Conservation (phyloP, 2,329 filamentous ascomycete genomes). For the Botrytis deweyae region DNA sequence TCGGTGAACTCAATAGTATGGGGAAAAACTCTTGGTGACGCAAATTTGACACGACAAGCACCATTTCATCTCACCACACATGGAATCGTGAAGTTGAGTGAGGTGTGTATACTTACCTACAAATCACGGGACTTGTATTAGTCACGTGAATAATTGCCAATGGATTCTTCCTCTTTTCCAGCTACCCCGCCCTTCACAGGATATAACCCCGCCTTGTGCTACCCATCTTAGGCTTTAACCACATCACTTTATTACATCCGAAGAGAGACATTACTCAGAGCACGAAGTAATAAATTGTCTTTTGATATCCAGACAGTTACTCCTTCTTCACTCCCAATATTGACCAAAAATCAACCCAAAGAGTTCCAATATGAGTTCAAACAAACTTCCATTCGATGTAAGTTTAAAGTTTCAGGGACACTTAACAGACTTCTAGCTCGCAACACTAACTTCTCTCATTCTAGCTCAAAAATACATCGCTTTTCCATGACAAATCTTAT, state of each 20-base stretch:
- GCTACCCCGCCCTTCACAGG: background rate
- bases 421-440: background rate
- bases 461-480: conserved; percentile 52
- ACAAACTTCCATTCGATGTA: conserved; percentile 33
- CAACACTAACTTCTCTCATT: conserved; percentile 16
- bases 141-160: background rate
- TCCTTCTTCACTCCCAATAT: background rate
- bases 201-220: background rate
- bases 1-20: no score
- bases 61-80: background rate
- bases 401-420: background rate
- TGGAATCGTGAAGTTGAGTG: background rate
- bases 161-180: background rate
- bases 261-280: background rate
- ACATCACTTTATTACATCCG: background rate
- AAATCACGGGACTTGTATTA: fast-evolving
- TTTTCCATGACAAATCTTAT: conserved; percentile 55
- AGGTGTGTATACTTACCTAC: no score
- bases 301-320: background rate
- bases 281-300: background rate
- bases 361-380: background rate
- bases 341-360: background rate
- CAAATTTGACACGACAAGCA: background rate
- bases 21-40: background rate
- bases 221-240: background rate